A percentile compares a stretch with the other conserved stretches of the same genome.
Conservation (phyloP, 2,329 filamentous ascomycete species). For the Endothia cerciana region DNA sequence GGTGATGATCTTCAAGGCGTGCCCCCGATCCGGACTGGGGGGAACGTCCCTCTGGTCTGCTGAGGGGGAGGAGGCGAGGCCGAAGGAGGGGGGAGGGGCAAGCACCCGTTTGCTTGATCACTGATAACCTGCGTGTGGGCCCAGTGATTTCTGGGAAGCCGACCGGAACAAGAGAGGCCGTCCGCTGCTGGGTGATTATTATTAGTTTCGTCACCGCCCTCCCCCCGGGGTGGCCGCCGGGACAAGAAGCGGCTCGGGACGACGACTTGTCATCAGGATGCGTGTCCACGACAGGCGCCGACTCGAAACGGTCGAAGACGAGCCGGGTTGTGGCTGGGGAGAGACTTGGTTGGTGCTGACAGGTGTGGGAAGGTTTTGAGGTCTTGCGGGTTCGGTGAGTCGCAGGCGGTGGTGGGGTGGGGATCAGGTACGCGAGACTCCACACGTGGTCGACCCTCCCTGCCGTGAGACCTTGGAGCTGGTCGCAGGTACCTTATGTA, state of each 20-base stretch:
- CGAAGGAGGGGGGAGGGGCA: background rate
- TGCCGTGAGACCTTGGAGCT: no score
- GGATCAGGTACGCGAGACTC: background rate
- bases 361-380: no score
- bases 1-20: conserved; percentile 5
- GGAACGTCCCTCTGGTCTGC: background rate
- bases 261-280: background rate
- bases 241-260: background rate
- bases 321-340: background rate
- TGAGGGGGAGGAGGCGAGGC: background rate
- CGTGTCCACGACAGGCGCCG: background rate
- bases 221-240: background rate
- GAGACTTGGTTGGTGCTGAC: no score
- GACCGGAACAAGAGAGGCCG: background rate
- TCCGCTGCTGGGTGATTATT: no score
- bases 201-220: no score
- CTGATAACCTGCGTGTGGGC: background rate
- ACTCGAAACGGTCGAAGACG: background rate
- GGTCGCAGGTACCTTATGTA: no score
- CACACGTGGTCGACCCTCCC: background rate
- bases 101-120: background rate
- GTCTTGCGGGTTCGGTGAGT: background rate
- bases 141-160: background rate
- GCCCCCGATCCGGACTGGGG: conserved; percentile 1
- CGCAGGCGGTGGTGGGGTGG: background rate